A percentile compares a stretch with the other conserved stretches of the same genome.
These are phyloP conservation scores for Aegle marmelos DNA, from an alignment of 345 rosid genomes.

Conservation along the genomic window DNA sequence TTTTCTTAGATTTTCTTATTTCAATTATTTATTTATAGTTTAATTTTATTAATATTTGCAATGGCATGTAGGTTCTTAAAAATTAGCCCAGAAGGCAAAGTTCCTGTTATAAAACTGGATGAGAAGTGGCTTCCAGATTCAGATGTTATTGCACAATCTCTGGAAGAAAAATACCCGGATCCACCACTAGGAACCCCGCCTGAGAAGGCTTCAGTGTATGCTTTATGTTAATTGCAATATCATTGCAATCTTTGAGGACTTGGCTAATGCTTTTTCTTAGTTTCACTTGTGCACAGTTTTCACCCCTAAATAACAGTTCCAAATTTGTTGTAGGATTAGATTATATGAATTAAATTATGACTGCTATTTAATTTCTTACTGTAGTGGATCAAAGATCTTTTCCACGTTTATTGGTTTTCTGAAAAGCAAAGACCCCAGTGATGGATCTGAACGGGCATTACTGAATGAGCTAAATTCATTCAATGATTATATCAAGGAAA, in stretches of 20 bases:
- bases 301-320: neutral
- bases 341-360: slow-evolving; percentile 1
- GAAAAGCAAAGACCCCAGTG: slow-evolving; percentile 77
- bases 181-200: slow-evolving; percentile 77
- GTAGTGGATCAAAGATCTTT: slow-evolving; percentile 86
- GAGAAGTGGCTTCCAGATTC: slow-evolving; percentile 95
- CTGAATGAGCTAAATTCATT: slow-evolving; percentile 64
- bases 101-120: slow-evolving; percentile 77
- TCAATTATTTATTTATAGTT: neutral
- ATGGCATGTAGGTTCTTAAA: slow-evolving; percentile 63
- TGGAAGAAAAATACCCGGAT: slow-evolving; percentile 87
- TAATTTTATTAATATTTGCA: neutral
- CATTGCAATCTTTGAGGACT: neutral
- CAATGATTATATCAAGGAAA: slow-evolving; percentile 59
- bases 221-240: neutral
- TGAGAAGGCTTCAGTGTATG: slow-evolving; percentile 85
- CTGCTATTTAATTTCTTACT: slow-evolving; percentile 13
- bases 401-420: slow-evolving; percentile 88
- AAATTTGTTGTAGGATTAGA: neutral
- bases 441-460: slow-evolving; percentile 80
- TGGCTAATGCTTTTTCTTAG: neutral
- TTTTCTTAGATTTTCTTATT: neutral
- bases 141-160: slow-evolving; percentile 73
- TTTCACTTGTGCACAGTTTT: neutral
- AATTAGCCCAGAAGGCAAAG: slow-evolving; percentile 85